Conservation (phyloP, 805 yeast genomes). For the Suhomyces faveliae region DNA sequence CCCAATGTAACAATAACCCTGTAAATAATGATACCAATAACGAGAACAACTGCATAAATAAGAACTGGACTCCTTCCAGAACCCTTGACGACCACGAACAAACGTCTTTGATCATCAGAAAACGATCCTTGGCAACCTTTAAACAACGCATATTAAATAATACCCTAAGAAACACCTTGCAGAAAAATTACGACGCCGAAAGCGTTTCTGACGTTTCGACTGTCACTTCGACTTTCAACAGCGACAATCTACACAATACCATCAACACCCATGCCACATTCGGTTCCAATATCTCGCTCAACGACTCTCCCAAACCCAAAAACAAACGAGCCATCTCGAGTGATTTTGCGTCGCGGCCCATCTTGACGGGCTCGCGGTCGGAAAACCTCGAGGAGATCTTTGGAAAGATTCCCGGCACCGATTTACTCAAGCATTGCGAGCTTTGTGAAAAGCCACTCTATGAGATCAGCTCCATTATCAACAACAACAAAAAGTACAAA, state of each 20-base stretch:
- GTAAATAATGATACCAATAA: background rate
- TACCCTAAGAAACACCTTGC: too few relatives aligned
- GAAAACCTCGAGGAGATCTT: slow-evolving; percentile 37
- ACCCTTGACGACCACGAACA: slow-evolving; percentile 8
- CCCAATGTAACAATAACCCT: background rate
- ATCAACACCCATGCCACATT: background rate
- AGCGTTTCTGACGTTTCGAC: slow-evolving; percentile 11
- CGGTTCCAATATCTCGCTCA: slow-evolving; percentile 1
- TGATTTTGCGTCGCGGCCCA: slow-evolving; percentile 5
- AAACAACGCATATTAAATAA: slow-evolving; percentile 20
- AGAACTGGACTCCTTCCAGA: background rate
- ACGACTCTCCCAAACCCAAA: slow-evolving; percentile 3
- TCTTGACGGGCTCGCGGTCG: slow-evolving; percentile 1
- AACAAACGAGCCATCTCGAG: slow-evolving; percentile 12
- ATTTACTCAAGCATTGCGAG: slow-evolving; percentile 53
- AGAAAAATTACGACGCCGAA: slow-evolving; percentile 3
- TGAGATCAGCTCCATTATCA: slow-evolving; percentile 49
- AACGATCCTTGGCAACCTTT: slow-evolving; percentile 39
- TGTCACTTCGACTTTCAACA: slow-evolving; percentile 6
- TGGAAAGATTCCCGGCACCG: slow-evolving; percentile 39
- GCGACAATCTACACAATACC: slow-evolving; percentile 5
- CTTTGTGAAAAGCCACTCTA: slow-evolving; percentile 69
- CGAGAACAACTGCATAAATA: background rate
- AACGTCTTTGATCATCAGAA: slow-evolving; percentile 22
- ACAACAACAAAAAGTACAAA: slow-evolving; percentile 18